Evolutionary conservation across 2,329 filamentous ascomycete species (phyloP).

Genomic region (Trichoderma simmonsii): DNA sequence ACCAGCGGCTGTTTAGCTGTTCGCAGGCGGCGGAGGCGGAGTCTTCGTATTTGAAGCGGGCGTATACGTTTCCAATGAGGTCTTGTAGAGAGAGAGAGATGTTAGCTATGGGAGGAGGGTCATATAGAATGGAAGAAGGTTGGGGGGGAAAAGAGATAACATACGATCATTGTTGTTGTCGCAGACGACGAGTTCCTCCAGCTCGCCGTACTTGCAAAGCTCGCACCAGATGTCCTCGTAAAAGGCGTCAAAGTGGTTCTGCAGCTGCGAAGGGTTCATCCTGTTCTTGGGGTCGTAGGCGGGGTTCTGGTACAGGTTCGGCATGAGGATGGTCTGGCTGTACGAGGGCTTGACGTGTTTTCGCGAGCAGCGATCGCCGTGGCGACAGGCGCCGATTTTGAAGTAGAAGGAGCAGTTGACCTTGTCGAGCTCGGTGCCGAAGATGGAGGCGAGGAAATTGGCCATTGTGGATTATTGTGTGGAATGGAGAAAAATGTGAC

Average conservation of each 20-base stretch:
- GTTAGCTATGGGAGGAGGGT: not conserved
- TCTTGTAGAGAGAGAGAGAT: slow-evolving; percentile 47
- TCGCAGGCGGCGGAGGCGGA: slow-evolving; percentile 91
- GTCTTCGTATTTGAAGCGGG: slow-evolving; percentile 99
- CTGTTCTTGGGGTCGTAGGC: slow-evolving; percentile 95
- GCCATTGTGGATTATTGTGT: slow-evolving; percentile 59
- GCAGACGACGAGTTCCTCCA: slow-evolving; percentile 97
- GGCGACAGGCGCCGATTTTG: slow-evolving; percentile 97
- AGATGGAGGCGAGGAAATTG: slow-evolving; percentile 98
- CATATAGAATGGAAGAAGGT: not conserved
- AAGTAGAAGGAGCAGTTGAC: slow-evolving; percentile 99
- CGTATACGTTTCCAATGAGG: slow-evolving; percentile 98
- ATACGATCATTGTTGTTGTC: slow-evolving; percentile 98
- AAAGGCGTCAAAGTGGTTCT: slow-evolving; percentile 99
- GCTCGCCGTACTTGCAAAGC: slow-evolving; percentile 97
- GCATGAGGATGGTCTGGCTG: slow-evolving; percentile 94
- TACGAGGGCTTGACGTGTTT: slow-evolving; percentile 99
- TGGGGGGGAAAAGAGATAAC: slow-evolving; percentile 33
- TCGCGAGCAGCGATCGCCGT: slow-evolving; percentile 95
- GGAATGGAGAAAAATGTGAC: not conserved
- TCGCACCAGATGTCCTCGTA: slow-evolving; percentile 99
- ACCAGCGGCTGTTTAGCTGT: slow-evolving; percentile 91
- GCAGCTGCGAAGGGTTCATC: slow-evolving; percentile 93
- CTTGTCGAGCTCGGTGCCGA: slow-evolving; percentile 99
- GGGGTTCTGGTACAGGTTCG: slow-evolving; percentile 98